A percentile compares a stretch with the other conserved stretches of the same genome.
Evolutionary conservation across 2,329 filamentous ascomycete species (phyloP).

Genomic region (Colletotrichum siamense): DNA sequence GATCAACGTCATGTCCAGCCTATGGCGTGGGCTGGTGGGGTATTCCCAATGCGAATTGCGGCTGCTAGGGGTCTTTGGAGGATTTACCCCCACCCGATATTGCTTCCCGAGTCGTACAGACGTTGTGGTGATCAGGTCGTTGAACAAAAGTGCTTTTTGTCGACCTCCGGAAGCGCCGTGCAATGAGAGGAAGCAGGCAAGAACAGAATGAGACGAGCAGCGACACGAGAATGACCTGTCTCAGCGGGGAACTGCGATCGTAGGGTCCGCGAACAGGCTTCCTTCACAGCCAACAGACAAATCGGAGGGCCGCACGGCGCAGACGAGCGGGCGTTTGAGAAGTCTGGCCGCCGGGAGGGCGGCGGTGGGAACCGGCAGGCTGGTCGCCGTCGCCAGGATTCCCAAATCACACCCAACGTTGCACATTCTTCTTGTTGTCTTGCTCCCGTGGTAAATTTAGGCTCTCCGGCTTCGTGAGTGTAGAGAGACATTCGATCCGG

Average conservation of each 20-base stretch:
- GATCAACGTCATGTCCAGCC: conserved; percentile 13
- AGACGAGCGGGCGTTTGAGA: conserved; percentile 23
- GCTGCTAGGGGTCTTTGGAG: not conserved
- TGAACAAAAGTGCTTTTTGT: not conserved
- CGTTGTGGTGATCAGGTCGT: not conserved
- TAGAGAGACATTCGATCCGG: not conserved
- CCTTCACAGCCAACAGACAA: conserved; percentile 16
- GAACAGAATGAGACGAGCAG: not conserved
- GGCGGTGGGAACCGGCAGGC: conserved; percentile 19
- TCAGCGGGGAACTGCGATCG: conserved; percentile 5
- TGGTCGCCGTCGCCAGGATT: conserved; percentile 14
- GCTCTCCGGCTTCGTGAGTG: not conserved
- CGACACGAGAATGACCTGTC: not conserved
- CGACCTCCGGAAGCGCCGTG: not conserved
- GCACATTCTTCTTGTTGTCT: not conserved
- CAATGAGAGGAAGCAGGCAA: not conserved
- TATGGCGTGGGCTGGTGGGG: conserved; percentile 14
- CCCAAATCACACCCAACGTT: conserved; percentile 1
- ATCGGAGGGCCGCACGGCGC: conserved; percentile 20
- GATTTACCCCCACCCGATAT: not conserved
- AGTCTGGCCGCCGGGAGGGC: conserved; percentile 7
- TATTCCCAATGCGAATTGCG: not conserved
- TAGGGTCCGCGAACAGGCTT: conserved; percentile 13
- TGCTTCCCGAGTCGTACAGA: not conserved
- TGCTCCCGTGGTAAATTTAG: not conserved